A percentile compares a stretch with the other conserved stretches of the same genome.
Conservation (phyloP, 371 early-diverging fungal species). For the Globomyces sp. region DNA sequence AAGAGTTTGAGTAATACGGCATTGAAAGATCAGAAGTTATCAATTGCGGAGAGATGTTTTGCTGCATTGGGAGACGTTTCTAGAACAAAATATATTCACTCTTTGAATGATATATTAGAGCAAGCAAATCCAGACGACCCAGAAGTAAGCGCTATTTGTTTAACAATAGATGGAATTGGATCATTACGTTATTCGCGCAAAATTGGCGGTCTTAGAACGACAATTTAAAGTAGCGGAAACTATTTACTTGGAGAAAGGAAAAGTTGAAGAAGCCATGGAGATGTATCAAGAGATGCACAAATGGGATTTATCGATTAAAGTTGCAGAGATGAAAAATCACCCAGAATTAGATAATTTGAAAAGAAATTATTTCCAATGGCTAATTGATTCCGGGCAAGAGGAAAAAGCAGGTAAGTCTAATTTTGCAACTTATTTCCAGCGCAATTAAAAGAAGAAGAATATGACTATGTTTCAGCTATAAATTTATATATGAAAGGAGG, state of each 20-base stretch:
- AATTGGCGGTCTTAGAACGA: conserved; percentile 50
- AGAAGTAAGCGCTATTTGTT: conserved; percentile 2
- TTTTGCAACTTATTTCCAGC: background rate
- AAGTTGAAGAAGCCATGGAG: conserved; percentile 56
- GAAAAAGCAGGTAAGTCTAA: conserved; percentile 41
- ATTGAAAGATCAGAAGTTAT: conserved; percentile 40
- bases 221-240: conserved; percentile 57
- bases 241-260: conserved; percentile 52
- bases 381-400: conserved; percentile 55
- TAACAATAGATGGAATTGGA: conserved; percentile 16
- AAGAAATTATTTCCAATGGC: conserved; percentile 55
- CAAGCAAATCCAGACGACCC: conserved; percentile 24
- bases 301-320: conserved; percentile 57
- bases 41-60: conserved; percentile 49
- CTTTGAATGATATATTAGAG: conserved; percentile 33
- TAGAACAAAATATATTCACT: conserved; percentile 38
- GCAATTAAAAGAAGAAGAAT: conserved; percentile 53
- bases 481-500: conserved; percentile 56
- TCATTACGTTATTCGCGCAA: conserved; percentile 43
- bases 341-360: conserved; percentile 50
- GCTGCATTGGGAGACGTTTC: conserved; percentile 57
- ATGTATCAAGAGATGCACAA: conserved; percentile 65
- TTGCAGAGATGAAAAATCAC: conserved; percentile 54
- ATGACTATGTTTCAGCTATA: conserved; percentile 45
- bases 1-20: conserved; percentile 45